Conservation (phyloP, 169 alveolate genomes). For the Perkinsus olseni region DNA sequence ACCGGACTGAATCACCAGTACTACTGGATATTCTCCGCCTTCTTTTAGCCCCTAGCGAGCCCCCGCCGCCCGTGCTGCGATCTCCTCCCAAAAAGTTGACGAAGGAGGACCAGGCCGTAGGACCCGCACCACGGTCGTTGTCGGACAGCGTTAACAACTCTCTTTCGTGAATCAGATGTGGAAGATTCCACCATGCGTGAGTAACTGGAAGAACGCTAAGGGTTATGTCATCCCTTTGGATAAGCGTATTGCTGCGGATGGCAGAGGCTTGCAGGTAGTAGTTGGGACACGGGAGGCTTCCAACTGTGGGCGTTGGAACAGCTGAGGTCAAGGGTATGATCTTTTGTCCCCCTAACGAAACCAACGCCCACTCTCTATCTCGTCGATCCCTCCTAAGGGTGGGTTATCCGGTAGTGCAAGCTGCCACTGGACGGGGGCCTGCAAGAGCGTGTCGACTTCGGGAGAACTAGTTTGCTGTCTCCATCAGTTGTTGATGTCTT, state of each 20-base stretch:
- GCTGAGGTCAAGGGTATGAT: neutral
- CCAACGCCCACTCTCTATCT: no score
- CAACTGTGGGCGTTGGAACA: neutral
- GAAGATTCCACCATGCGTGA: slow-evolving; percentile 95
- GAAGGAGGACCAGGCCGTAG: slow-evolving; percentile 70
- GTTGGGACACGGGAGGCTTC: neutral
- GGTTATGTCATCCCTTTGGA: slow-evolving; percentile 95
- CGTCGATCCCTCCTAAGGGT: no score
- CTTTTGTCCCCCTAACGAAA: no score
- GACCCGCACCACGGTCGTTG: neutral
- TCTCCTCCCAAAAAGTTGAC: slow-evolving; percentile 90
- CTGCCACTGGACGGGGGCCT: no score
- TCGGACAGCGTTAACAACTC: neutral
- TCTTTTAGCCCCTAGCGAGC: neutral
- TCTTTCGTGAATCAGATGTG: slow-evolving; percentile 54
- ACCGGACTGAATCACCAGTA: no score
- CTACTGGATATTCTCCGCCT: no score
- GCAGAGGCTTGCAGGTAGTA: slow-evolving; percentile 80
- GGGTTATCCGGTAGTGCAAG: no score
- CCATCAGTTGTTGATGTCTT: neutral
- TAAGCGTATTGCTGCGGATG: slow-evolving; percentile 95
- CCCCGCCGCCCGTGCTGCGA: slow-evolving; percentile 67
- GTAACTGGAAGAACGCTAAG: slow-evolving; percentile 95
- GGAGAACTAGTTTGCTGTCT: no score
- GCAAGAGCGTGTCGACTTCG: no score